These are phyloP conservation scores for Geranomyces variabilis DNA, from an alignment of 192 early-diverging fungal species.

Conservation along the genomic window DNA sequence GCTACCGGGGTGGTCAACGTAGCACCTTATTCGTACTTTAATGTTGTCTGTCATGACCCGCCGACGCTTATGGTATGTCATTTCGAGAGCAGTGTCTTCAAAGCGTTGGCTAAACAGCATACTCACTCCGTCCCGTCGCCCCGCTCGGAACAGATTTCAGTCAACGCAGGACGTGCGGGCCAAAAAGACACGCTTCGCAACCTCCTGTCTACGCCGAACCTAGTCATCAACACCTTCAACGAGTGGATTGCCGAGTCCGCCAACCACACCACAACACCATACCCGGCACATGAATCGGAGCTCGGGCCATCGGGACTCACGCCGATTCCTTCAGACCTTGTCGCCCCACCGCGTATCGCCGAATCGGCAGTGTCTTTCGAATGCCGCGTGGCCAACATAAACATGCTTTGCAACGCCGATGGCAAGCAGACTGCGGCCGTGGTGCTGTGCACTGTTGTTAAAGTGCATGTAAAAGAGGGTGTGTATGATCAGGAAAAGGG, in stretches of 20 bases:
- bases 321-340: conserved; percentile 27
- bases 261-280: conserved; percentile 50
- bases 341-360: conserved; percentile 37
- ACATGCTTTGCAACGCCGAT: conserved; percentile 35
- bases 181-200: conserved; percentile 56
- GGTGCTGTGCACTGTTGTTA: conserved; percentile 47
- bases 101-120: too few relatives aligned
- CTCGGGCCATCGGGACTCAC: conserved; percentile 43
- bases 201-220: conserved; percentile 44
- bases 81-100: not conserved
- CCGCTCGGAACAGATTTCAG: conserved; percentile 32
- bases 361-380: conserved; percentile 48
- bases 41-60: conserved; percentile 51
- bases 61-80: conserved; percentile 48
- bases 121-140: too few relatives aligned
- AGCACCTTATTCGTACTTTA: conserved; percentile 55
- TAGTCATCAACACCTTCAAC: conserved; percentile 55
- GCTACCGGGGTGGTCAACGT: conserved; percentile 36
- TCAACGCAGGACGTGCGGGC: conserved; percentile 38
- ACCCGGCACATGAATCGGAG: conserved; percentile 43
- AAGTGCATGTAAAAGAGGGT: conserved; percentile 42
- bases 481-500: conserved; percentile 34
- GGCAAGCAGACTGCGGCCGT: conserved; percentile 36
- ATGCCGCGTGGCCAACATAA: conserved; percentile 43
- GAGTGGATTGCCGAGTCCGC: conserved; percentile 54